phyloP scores from a whole-genome alignment of 108 stramenopile species.

The Nannochloropsis oceanica region DNA sequence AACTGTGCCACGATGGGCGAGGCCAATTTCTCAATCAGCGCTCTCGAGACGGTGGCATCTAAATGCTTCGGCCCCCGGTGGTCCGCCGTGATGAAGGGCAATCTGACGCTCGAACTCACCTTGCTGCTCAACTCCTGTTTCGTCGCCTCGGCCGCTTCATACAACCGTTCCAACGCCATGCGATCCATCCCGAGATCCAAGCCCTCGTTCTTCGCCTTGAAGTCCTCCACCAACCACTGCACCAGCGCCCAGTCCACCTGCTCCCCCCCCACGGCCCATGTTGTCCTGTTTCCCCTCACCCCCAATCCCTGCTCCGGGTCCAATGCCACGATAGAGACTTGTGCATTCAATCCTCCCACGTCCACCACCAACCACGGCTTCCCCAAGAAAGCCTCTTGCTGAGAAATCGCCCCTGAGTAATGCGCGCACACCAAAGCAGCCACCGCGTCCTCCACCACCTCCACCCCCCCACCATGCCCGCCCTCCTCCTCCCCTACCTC shows the following conservation, averaged over 20 bases:
- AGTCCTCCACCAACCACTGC: neutral
- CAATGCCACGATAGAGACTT: neutral
- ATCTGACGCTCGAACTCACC: neutral
- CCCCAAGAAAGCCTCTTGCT: neutral
- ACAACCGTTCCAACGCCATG: neutral
- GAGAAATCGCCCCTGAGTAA: neutral
- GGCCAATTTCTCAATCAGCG: neutral
- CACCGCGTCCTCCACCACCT: neutral
- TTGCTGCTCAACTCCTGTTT: neutral
- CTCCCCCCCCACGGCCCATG: neutral
- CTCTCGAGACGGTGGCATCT: neutral
- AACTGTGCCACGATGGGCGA: neutral
- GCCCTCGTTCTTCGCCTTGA: neutral
- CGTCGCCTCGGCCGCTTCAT: constrained; percentile 8
- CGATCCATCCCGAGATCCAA: neutral
- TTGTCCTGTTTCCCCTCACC: neutral
- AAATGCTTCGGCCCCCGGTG: neutral
- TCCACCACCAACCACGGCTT: neutral
- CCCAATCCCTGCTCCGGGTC: neutral
- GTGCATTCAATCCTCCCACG: neutral
- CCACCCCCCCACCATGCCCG: neutral
- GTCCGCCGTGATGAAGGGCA: constrained; percentile 14
- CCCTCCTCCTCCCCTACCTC: neutral
- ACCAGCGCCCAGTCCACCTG: neutral
- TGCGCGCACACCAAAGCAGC: neutral